Conservation (phyloP, 257 asterid genomes). For the Pogostemon cablin region DNA sequence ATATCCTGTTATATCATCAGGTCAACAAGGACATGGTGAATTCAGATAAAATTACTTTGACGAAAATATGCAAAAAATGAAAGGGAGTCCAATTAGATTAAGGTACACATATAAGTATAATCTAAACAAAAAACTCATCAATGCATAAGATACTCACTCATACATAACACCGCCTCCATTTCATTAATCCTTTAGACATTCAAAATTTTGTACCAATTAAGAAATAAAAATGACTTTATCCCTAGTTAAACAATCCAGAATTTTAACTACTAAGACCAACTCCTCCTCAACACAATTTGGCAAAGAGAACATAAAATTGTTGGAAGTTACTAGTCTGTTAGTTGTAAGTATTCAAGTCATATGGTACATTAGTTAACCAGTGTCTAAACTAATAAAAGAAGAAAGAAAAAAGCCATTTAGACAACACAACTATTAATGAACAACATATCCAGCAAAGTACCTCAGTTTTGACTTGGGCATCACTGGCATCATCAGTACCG, state of each 20-base stretch:
- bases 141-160: constrained; percentile 8
- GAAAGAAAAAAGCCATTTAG: constrained; percentile 3
- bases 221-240: constrained; percentile 8
- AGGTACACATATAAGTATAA: constrained; percentile 12
- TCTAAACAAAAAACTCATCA: neutral
- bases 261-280: constrained; percentile 22
- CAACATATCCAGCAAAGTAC: constrained; percentile 38
- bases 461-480: constrained; percentile 51
- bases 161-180: constrained; percentile 23
- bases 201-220: neutral
- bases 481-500: constrained; percentile 38
- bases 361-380: neutral
- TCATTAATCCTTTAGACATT: neutral
- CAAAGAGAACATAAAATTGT: constrained; percentile 15
- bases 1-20: constrained; percentile 50
- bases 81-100: constrained; percentile 15
- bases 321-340: neutral
- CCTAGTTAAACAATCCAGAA: constrained; percentile 6
- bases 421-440: neutral
- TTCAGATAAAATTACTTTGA: constrained; percentile 17
- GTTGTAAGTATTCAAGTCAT: neutral
- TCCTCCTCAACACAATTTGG: constrained; percentile 23
- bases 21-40: constrained; percentile 25
- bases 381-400: constrained; percentile 1
- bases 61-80: constrained; percentile 3